These are phyloP conservation scores for Pulveroboletus sp. DNA, from an alignment of 768 basidiomycete species.

Conservation along the genomic window DNA sequence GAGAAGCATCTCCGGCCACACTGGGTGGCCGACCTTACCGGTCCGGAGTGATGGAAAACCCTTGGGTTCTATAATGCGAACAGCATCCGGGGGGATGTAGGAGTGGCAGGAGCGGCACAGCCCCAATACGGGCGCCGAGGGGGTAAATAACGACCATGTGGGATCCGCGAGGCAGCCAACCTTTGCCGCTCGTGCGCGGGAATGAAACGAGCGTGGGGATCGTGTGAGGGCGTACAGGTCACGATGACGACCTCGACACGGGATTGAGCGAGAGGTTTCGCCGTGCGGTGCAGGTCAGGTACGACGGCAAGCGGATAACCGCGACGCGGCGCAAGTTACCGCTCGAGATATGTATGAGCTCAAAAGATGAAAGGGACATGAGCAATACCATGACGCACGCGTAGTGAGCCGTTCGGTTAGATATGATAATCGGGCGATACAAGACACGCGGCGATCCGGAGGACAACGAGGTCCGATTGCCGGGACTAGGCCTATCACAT, in stretches of 20 bases:
- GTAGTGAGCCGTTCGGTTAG: conserved; percentile 23
- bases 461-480: conserved; percentile 21
- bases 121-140: conserved; percentile 13
- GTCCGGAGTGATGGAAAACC: neutral
- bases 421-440: conserved; percentile 19
- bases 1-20: neutral
- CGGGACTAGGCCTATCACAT: conserved; percentile 13
- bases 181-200: conserved; percentile 22
- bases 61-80: conserved; percentile 3
- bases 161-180: conserved; percentile 27
- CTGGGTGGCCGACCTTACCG: neutral
- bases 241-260: conserved; percentile 24
- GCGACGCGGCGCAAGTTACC: conserved; percentile 1
- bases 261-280: conserved; percentile 8
- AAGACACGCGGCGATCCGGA: conserved; percentile 16
- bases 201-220: conserved; percentile 26
- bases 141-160: conserved; percentile 24
- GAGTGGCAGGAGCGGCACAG: conserved; percentile 14
- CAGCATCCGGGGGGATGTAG: conserved; percentile 14
- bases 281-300: conserved; percentile 21
- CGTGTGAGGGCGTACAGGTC: conserved; percentile 11
- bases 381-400: conserved; percentile 6
- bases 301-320: conserved; percentile 14
- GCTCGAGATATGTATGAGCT: conserved; percentile 7
- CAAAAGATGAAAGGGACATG: conserved; percentile 15